Evolutionary conservation across 768 basidiomycete genomes (phyloP).

Genomic region (Tulasnella calospora): DNA sequence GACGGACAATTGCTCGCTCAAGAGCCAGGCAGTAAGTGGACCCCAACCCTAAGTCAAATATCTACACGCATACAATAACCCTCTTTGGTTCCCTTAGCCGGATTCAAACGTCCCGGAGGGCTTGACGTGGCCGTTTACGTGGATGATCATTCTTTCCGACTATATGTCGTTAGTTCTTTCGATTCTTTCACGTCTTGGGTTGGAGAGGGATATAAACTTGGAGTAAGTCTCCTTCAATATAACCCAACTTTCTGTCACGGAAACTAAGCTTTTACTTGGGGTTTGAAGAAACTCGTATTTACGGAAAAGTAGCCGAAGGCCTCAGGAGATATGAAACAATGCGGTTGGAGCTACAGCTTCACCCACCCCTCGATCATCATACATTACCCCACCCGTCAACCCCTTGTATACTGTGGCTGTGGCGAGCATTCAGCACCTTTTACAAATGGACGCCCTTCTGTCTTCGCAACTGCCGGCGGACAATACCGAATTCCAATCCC

Average conservation of each 20-base stretch:
- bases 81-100: neutral
- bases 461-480: no score
- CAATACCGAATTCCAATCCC: no score
- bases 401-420: neutral
- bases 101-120: neutral
- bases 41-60: neutral
- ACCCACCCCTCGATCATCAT: neutral
- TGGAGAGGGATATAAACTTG: neutral
- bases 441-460: neutral
- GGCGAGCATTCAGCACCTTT: neutral
- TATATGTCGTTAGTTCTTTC: neutral
- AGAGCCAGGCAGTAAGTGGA: neutral
- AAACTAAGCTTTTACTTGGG: neutral
- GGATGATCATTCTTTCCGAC: neutral
- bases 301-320: neutral
- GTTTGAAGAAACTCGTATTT: neutral
- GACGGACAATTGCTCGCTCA: neutral
- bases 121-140: neutral
- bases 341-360: neutral
- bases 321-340: neutral
- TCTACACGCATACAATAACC: neutral
- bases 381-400: neutral
- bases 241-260: neutral
- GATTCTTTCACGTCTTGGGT: neutral
- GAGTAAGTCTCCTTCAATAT: neutral